Evolutionary conservation across 371 early-diverging fungal species (phyloP).

Genomic region (Mortierella sp.): DNA sequence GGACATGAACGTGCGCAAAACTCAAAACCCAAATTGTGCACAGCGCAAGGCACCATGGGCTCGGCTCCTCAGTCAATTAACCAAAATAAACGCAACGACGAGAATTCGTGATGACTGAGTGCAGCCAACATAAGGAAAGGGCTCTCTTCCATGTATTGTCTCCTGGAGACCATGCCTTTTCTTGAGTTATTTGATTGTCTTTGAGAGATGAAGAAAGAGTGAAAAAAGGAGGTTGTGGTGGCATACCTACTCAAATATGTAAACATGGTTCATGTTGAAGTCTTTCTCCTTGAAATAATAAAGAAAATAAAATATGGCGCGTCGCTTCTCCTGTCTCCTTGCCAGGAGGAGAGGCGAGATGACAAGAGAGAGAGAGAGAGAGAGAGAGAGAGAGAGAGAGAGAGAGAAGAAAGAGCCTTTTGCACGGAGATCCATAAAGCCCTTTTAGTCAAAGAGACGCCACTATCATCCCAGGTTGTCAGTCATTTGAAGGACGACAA

Average conservation of each 20-base stretch:
- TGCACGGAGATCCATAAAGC: constrained; percentile 9
- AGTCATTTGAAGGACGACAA: too few species aligned
- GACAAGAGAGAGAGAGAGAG: not conserved
- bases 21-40: not conserved
- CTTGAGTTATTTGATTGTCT: not conserved
- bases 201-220: not conserved
- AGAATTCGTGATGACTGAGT: not conserved
- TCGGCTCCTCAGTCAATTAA: not conserved
- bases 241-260: too few species aligned
- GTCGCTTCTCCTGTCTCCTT: constrained; percentile 5
- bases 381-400: constrained; percentile 5
- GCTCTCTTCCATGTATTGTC: not conserved
- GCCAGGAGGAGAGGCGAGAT: not conserved
- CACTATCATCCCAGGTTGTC: constrained; percentile 4
- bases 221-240: constrained; percentile 6
- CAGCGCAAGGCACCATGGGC: not conserved
- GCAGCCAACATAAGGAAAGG: not conserved
- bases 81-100: not conserved
- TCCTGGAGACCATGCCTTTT: constrained; percentile 12
- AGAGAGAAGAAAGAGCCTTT: constrained; percentile 7
- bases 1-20: not conserved
- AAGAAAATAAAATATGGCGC: not conserved
- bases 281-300: constrained; percentile 6
- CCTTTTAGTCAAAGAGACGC: not conserved
- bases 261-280: not conserved